Evolutionary conservation across 2,329 filamentous ascomycete genomes (phyloP).

Genomic region (Verticillium alfalfae): DNA sequence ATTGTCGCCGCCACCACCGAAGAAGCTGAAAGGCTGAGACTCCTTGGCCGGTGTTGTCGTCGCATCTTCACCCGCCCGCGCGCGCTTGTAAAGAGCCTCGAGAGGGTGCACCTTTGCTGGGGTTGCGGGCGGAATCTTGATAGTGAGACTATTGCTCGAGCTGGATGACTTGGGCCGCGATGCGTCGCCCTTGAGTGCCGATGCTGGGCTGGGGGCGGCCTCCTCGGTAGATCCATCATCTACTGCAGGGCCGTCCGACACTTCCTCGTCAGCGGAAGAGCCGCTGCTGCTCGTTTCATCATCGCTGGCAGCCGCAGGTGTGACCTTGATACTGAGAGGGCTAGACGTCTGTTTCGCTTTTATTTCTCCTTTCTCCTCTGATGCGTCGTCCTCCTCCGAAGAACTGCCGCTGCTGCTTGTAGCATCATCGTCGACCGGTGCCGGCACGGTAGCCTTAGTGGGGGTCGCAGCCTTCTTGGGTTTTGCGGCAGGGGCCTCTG

Average conservation of each 20-base stretch:
- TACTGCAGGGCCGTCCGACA: background rate
- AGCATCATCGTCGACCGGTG: constrained; percentile 15
- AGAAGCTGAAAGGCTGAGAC: constrained; percentile 57
- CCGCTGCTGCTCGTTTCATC: constrained; percentile 8
- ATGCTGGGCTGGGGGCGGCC: constrained; percentile 2
- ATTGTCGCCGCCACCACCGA: constrained; percentile 46
- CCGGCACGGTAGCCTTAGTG: constrained; percentile 6
- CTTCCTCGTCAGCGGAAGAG: background rate
- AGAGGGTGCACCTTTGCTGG: constrained; percentile 69
- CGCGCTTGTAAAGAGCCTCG: constrained; percentile 84
- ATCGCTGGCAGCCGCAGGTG: constrained; percentile 10
- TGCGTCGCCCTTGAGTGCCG: constrained; percentile 18
- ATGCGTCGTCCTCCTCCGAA: constrained; percentile 9
- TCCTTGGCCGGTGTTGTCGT: background rate
- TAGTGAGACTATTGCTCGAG: constrained; percentile 44
- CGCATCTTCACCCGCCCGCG: constrained; percentile 36
- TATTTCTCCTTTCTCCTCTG: constrained; percentile 10
- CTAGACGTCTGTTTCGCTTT: background rate
- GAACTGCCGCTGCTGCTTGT: constrained; percentile 17
- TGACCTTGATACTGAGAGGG: background rate
- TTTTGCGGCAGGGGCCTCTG: constrained; percentile 8
- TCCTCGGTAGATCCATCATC: background rate
- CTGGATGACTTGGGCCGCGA: constrained; percentile 42
- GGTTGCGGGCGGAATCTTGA: constrained; percentile 46
- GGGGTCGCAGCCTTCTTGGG: constrained; percentile 6